These are phyloP conservation scores for Codiaeum variegatum DNA, from an alignment of 441 rosid species.

Conservation along the genomic window DNA sequence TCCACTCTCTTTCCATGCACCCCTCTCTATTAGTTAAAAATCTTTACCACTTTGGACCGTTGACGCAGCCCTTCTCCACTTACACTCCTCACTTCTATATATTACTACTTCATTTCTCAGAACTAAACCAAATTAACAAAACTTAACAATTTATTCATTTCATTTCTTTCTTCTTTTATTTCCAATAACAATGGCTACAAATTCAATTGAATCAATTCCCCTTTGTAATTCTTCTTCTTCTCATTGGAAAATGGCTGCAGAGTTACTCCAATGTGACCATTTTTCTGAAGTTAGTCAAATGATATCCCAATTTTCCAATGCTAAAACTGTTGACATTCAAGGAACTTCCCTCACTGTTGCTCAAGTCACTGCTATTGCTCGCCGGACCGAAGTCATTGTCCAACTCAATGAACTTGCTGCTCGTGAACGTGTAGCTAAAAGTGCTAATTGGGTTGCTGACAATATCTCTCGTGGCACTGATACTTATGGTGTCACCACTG, in stretches of 20 bases:
- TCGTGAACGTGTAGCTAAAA: conserved; percentile 29
- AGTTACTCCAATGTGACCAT: conserved; percentile 29
- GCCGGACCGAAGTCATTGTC: conserved; percentile 21
- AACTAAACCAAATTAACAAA: background rate
- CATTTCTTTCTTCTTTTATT: background rate
- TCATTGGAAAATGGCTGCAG: conserved; percentile 36
- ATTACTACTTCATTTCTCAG: background rate
- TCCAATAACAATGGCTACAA: conserved; percentile 12
- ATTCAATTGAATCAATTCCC: background rate
- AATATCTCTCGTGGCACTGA: conserved; percentile 35
- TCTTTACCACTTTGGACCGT: conserved; percentile 11
- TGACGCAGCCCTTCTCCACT: conserved; percentile 26
- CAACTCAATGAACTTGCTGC: conserved; percentile 29
- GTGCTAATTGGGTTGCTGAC: conserved; percentile 39
- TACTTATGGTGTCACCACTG: conserved; percentile 44
- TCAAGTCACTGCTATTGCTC: conserved; percentile 37
- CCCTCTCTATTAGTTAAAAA: background rate
- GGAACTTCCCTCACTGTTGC: conserved; percentile 42
- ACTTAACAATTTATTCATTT: background rate
- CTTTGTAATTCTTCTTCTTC: background rate
- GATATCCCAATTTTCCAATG: conserved; percentile 26
- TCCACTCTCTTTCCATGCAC: conserved; percentile 19
- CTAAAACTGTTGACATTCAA: conserved; percentile 30
- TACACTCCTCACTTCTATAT: conserved; percentile 11
- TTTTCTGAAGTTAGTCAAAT: conserved; percentile 28